Conservation (phyloP, 2,329 filamentous ascomycete species). For the Alternaria triticina region DNA sequence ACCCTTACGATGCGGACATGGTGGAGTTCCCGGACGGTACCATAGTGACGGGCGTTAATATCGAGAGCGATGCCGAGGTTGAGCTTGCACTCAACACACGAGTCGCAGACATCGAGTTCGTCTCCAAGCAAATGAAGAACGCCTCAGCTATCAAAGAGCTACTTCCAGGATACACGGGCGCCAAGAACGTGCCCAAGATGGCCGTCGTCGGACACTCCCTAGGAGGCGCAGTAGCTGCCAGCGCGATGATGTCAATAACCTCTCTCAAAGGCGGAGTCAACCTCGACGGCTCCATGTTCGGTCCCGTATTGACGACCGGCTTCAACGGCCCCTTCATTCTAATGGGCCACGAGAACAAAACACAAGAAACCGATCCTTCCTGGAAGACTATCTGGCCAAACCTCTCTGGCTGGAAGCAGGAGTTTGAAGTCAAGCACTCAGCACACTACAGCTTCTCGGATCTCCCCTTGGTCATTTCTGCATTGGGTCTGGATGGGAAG, state of each 20-base stretch:
- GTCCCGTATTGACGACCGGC: constrained; percentile 18
- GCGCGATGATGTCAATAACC: constrained; percentile 15
- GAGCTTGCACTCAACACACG: constrained; percentile 28
- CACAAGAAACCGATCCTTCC: constrained; percentile 34
- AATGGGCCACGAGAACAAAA: constrained; percentile 38
- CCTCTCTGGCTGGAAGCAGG: constrained; percentile 34
- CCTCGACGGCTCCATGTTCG: constrained; percentile 45
- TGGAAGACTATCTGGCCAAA: constrained; percentile 34
- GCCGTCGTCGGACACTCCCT: constrained; percentile 47
- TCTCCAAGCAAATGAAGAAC: constrained; percentile 26
- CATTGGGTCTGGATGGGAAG: constrained; percentile 22
- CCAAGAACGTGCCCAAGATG: background rate
- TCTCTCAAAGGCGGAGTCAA: constrained; percentile 41
- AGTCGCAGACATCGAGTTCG: constrained; percentile 29
- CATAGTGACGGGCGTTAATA: constrained; percentile 31
- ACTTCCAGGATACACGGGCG: background rate
- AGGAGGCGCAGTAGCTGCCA: constrained; percentile 42
- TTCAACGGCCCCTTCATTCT: constrained; percentile 30
- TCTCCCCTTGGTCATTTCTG: constrained; percentile 22
- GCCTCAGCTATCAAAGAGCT: constrained; percentile 9
- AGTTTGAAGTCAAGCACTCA: constrained; percentile 31
- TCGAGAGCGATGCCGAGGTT: constrained; percentile 30
- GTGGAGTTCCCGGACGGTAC: constrained; percentile 59
- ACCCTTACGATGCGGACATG: constrained; percentile 56
- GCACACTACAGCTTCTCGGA: constrained; percentile 40